Conservation (phyloP, 1,284 basidiomycete genomes). For the Cryptococcus amylolentus region DNA sequence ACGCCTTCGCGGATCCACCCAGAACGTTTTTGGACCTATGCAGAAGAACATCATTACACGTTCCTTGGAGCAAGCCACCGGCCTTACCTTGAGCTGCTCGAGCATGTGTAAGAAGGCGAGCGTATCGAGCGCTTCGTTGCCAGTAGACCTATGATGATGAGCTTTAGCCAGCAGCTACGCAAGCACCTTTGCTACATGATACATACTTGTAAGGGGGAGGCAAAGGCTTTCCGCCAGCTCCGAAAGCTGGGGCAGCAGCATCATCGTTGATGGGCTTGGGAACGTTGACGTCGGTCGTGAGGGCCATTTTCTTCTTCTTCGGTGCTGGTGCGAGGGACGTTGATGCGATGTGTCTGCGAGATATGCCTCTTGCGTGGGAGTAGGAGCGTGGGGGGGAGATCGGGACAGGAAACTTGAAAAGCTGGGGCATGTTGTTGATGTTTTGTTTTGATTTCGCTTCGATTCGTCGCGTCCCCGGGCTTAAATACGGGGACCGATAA, state of each 20-base stretch:
- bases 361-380: too few species aligned
- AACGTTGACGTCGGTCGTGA: background rate
- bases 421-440: too few species aligned
- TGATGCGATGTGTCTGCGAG: too few species aligned
- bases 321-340: too few species aligned
- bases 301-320: constrained; percentile 8
- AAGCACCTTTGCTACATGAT: background rate
- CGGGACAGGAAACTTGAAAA: too few species aligned
- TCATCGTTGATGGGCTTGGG: background rate
- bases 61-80: background rate
- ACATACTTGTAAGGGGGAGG: constrained; percentile 45
- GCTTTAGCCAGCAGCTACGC: background rate
- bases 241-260: constrained; percentile 9
- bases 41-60: background rate
- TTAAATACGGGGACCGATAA: too few species aligned
- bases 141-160: constrained; percentile 56
- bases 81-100: constrained; percentile 73
- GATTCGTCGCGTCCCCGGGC: too few species aligned
- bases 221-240: constrained; percentile 43
- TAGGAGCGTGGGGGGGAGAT: too few species aligned
- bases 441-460: too few species aligned
- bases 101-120: constrained; percentile 86
- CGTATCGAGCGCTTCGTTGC: constrained; percentile 61
- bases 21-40: constrained; percentile 84
- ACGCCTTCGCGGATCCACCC: constrained; percentile 86